Evolutionary conservation across 2,329 filamentous ascomycete species (phyloP).

Genomic region (Didymella segeticola): DNA sequence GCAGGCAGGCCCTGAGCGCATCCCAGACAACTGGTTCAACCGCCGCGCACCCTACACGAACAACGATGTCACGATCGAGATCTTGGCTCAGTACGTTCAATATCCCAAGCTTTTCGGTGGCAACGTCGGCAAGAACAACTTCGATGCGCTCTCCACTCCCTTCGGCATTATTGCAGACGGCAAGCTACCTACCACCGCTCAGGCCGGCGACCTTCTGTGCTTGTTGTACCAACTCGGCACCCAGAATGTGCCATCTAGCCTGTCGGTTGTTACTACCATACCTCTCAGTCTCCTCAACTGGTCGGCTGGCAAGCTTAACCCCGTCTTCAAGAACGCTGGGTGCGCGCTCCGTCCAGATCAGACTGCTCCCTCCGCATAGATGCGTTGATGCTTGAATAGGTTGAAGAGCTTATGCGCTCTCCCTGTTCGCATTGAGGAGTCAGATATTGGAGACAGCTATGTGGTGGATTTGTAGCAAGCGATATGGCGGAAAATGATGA

Average conservation of each 20-base stretch:
- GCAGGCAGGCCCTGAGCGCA: constrained; percentile 39
- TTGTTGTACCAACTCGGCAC: constrained; percentile 55
- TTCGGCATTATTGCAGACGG: constrained; percentile 52
- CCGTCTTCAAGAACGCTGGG: constrained; percentile 38
- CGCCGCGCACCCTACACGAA: constrained; percentile 43
- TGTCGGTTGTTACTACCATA: constrained; percentile 22
- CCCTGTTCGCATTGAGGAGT: background rate
- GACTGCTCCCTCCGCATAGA: constrained; percentile 49
- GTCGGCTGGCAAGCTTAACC: constrained; percentile 29
- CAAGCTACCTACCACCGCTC: constrained; percentile 38
- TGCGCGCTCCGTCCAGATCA: constrained; percentile 51
- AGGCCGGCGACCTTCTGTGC: constrained; percentile 43
- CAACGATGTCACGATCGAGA: constrained; percentile 48
- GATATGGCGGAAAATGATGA: background rate
- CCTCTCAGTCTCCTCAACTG: constrained; percentile 24
- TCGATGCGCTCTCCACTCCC: constrained; percentile 44
- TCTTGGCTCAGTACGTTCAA: constrained; percentile 51
- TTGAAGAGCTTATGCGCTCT: constrained; percentile 19
- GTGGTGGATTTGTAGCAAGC: background rate
- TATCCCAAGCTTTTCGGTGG: constrained; percentile 56
- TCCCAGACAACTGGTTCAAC: constrained; percentile 53
- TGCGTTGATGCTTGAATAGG: constrained; percentile 1
- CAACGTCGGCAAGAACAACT: constrained; percentile 48
- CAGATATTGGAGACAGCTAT: background rate
- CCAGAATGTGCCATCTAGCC: constrained; percentile 43